Evolutionary conservation across 805 yeast species (phyloP), one percentile per base, ranked within the genome.

Genomic region (Yamadazyma sp.): DNA sequence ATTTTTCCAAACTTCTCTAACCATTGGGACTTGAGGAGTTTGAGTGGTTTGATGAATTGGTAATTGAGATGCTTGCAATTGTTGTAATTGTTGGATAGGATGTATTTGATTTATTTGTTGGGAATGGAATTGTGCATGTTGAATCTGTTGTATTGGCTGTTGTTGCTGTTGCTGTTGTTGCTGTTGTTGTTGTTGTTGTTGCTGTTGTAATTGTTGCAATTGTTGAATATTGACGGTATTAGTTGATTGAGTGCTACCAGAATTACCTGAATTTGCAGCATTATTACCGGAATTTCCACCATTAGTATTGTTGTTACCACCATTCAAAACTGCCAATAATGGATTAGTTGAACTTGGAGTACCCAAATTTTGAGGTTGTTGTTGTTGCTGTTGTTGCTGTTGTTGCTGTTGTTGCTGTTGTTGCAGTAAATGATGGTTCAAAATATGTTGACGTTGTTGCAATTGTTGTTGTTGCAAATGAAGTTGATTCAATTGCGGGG

Each of bases 1-100:
- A 36, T 73, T 76, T 23, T 64, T 69, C 88, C 91, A 83, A 19
- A 85, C 93, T 44, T 85, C 89, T 49, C 78, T 74, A 20, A 80
- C 69, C 38, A 78, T 69, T 10, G 82, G 75, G 20, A 73, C 70
- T 31, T 62, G 61, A 24, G 60, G 62, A n/a, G n/a, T n/a, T n/a
- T n/a, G n/a, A n/a, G n/a, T n/a, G n/a, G n/a, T n/a, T 18, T 35
- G 46, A n/a, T 17, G 30, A 9, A 32, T 43, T 18, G 23, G 39
- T 13, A 20, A 15, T 5, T 18, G 27, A 21, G 22, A 18, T 23
- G 37, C 22, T 31, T 40, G 44, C n/a, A 36, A 30, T 27, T 43
- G 47, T 27, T 45, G 57, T 17, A 47, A 43, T 26, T 48, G 52
- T 24, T 38, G 46, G 16, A 42, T 34, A 17, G 46, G 40, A 22